Percentiles rank a stretch among this genome's conserved stretches.
phyloP scores from a whole-genome alignment of 139 green algal species.

The Coelastrella sp. region DNA sequence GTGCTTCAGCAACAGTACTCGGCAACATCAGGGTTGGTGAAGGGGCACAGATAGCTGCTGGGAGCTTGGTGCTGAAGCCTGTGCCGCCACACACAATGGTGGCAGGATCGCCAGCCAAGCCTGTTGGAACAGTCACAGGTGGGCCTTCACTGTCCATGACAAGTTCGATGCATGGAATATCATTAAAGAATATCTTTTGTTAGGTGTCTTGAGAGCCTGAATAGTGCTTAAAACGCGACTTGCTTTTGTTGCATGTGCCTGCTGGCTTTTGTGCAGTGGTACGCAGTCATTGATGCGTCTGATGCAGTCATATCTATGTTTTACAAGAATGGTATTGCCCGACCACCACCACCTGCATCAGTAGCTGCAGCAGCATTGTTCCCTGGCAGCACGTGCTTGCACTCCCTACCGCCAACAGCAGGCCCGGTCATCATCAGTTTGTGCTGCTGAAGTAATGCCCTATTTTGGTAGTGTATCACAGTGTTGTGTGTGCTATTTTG shows the following conservation, averaged over 20 bases:
- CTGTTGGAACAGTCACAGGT: conserved; percentile 76
- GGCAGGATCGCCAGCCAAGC: conserved; percentile 87
- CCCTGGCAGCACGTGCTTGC: too few relatives aligned
- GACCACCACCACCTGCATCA: too few relatives aligned
- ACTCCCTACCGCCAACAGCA: too few relatives aligned
- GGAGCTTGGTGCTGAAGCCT: conserved; percentile 91
- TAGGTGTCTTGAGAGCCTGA: neutral
- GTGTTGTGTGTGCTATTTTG: too few relatives aligned
- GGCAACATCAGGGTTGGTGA: conserved; percentile 95
- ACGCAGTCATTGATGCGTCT: too few relatives aligned
- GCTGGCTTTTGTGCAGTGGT: too few relatives aligned
- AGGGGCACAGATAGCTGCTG: conserved; percentile 83
- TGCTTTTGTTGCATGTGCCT: neutral
- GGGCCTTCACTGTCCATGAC: neutral
- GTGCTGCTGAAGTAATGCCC: too few relatives aligned
- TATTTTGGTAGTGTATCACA: too few relatives aligned
- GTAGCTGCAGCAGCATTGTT: too few relatives aligned
- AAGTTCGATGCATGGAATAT: neutral
- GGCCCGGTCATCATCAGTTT: too few relatives aligned
- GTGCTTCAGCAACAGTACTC: conserved; percentile 86
- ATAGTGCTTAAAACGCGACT: neutral
- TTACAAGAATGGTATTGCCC: too few relatives aligned
- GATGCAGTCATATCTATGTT: too few relatives aligned
- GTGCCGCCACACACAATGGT: conserved; percentile 87
- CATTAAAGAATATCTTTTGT: neutral